Base-by-base conservation (phyloP, 805 yeast species). In the Ogataea glucozyma region DNA sequence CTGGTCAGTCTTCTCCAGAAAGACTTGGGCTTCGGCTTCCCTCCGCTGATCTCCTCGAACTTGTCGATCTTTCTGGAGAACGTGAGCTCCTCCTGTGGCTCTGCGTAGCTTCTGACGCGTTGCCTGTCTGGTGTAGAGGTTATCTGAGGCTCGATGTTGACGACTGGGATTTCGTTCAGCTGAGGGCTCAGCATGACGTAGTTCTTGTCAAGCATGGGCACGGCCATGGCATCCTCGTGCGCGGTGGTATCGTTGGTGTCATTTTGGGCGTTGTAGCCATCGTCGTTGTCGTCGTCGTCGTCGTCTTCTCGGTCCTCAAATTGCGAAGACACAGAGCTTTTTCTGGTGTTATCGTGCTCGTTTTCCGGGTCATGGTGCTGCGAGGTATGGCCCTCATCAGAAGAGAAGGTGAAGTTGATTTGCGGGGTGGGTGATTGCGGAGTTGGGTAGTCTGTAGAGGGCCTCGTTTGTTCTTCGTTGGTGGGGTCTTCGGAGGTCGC, bases 21-120 rank as follows among this genome's bases (percentile, higher is more conserved):
- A 10, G 49, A 38, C 18, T 26, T 46, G 2, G 46, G 12, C 27
- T 51, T 49, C 1, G 54, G 48, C 14, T 41, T 44, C 17, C 57
- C 51, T 3, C 65, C 64, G 30, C 61, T 54, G 32, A 61, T 41
- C 31, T 56, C 49, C 43, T 62, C 67, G 45, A 54, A 62, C 41
- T 49, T 61, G 22, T 61, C 57, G 16, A 62, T 46, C 35, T 56
- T 62, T 13, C 55, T 57, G 7, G 60, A 57, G 26, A 62, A 49
- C 1, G 54, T 35, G 22, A 49, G 30, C 13, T 34, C 27, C 12
- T 43, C 47, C 11, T 19, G 40, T 23, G 37, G 31, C 8, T 21
- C 34, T 21, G 13, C 27, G 29, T 6, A 17, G 19, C 18, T 26
- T 26, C 16, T 27, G 16, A 18, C 19, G 23, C 24, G 41, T 21